Conservation (phyloP, 331 rosid species). For the Acacia pycnantha region DNA sequence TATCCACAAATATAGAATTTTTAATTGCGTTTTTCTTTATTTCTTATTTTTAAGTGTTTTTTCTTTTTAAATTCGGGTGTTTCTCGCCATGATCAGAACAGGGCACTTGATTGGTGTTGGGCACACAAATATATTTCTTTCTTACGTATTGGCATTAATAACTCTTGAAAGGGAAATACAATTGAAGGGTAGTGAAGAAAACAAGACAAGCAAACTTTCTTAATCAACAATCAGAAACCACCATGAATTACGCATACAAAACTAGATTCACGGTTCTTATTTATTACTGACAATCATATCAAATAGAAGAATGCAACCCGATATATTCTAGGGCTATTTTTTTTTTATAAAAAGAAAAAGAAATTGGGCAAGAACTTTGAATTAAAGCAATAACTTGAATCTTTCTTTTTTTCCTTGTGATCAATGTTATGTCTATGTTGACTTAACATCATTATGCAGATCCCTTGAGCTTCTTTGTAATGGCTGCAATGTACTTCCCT, state of each 20-base stretch:
- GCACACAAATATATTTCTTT: background rate
- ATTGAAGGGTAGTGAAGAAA: background rate
- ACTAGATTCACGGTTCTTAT: slow-evolving; percentile 28
- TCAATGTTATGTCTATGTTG: slow-evolving; percentile 20
- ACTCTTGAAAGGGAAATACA: background rate
- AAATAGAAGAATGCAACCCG: slow-evolving; percentile 20
- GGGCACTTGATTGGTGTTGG: background rate
- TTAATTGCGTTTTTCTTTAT: background rate
- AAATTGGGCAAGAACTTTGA: slow-evolving; percentile 28
- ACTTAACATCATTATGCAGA: slow-evolving; percentile 19
- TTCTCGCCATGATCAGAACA: background rate
- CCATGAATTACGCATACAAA: slow-evolving; percentile 34
- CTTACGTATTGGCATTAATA: background rate
- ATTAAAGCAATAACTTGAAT: background rate
- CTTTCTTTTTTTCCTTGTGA: background rate
- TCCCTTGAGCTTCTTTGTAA: slow-evolving; percentile 62
- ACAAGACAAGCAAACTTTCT: slow-evolving; percentile 23
- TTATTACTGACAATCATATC: slow-evolving; percentile 34
- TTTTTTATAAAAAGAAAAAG: background rate
- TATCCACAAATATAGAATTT: background rate
- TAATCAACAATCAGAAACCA: slow-evolving; percentile 26
- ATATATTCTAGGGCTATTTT: slow-evolving; percentile 17
- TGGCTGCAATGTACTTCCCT: slow-evolving; percentile 61
- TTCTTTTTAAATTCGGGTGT: background rate
- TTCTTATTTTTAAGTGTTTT: background rate